Base-by-base conservation (phyloP, 2,329 filamentous ascomycete species). In the Cercospora brassicicola region DNA sequence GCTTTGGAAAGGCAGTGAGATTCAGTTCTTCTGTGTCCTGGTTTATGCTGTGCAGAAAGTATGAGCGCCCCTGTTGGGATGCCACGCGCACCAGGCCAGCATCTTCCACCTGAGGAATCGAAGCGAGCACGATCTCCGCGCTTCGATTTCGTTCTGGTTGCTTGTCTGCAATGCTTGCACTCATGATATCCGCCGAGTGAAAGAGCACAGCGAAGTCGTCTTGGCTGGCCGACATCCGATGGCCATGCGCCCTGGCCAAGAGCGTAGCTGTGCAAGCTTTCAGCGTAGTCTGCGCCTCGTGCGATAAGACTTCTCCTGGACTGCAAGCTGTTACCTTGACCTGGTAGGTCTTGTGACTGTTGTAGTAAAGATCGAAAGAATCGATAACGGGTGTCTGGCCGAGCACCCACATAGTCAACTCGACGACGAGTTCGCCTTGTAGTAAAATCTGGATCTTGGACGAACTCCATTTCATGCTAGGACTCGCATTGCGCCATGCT, bases 1-100 rank as follows among this genome's bases (percentile, higher is more conserved):
- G 83, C 65, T 83, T 85, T 0, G 87, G 84, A 76, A 87, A 87
- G 51, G 31, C 63, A 15, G 13, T 71, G 8, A 55, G 13, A 2
- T 33, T 10, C 30, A 73, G 64, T 11, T 68, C 13, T 26, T 69
- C 10, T 6, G 20, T 31, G 23, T 31, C 56, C 30, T 57, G 39
- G 15, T 65, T 59, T 6, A 56, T 64, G 15, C 28, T 48, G 13
- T 64, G 59, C 8, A 75, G 56, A 10, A 76, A 56, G 56, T 70
- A 74, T 4, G 67, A 57, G 30, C 71, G 66, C 10, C 68, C 69
- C 11, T 39, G 11, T 28, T 72, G 69, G 8, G 64, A 62, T 9
- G 60, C 61, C 18, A 73, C 61, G 8, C 60, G 69, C 2, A 75
- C 64, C 2, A 76, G 55, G 20, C 75, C 73, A 9, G 18, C 45